Percentiles rank a stretch among this genome's conserved stretches.
phyloP scores from a whole-genome alignment of 352 stramenopile species.

The Phytopythium montanum region DNA sequence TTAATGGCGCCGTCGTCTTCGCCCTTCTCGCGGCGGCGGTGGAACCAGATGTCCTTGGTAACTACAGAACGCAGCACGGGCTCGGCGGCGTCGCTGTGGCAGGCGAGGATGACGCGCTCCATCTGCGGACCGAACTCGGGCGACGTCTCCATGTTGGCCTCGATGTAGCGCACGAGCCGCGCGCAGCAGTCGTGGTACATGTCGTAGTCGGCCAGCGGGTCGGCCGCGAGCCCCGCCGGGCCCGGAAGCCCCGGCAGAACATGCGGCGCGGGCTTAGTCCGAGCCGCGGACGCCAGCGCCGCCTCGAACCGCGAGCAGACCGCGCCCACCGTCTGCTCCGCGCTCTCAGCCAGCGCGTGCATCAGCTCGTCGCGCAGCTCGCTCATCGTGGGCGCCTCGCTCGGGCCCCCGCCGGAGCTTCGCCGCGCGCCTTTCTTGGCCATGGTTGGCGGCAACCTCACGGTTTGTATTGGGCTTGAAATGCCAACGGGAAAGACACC shows the following conservation, averaged over 20 bases:
- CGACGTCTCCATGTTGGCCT: conserved; percentile 58
- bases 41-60: conserved; percentile 66
- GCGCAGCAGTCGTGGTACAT: conserved; percentile 54
- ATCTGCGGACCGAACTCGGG: conserved; percentile 55
- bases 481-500: too few relatives aligned
- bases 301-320: conserved; percentile 44
- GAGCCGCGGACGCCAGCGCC: neutral
- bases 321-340: conserved; percentile 44
- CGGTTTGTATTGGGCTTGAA: neutral
- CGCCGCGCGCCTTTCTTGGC: conserved; percentile 7
- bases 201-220: conserved; percentile 41
- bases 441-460: neutral
- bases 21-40: conserved; percentile 12
- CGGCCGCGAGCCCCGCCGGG: conserved; percentile 1
- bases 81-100: conserved; percentile 53
- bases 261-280: too few relatives aligned
- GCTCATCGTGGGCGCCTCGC: conserved; percentile 16
- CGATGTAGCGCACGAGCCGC: conserved; percentile 58
- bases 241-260: too few relatives aligned
- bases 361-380: conserved; percentile 33
- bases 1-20: neutral
- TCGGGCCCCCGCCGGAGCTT: conserved; percentile 6
- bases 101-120: conserved; percentile 66
- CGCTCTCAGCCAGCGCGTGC: conserved; percentile 36
- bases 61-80: conserved; percentile 50